phyloP scores from a whole-genome alignment of 495 filamentous ascomycete genomes.

The Penicillium tannophilum region DNA sequence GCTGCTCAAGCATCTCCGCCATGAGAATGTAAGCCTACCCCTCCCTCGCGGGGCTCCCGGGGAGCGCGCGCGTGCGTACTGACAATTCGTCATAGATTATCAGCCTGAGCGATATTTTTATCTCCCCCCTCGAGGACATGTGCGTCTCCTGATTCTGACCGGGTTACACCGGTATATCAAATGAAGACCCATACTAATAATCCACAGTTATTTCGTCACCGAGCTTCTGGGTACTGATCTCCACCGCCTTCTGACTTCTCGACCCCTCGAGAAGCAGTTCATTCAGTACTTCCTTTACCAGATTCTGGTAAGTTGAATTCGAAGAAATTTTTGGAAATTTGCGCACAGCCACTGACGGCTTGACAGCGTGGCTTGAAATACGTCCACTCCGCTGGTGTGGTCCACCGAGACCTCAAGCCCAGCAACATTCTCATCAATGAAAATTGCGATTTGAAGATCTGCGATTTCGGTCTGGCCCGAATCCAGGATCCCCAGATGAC shows the following conservation, averaged over 20 bases:
- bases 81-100: constrained; percentile 70
- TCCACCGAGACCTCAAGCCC: constrained; percentile 96
- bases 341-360: constrained; percentile 57
- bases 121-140: constrained; percentile 98
- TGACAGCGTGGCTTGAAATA: constrained; percentile 93
- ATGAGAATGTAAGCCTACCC: constrained; percentile 78
- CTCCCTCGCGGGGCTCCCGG: not conserved
- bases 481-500: constrained; percentile 99
- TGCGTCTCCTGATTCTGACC: constrained; percentile 46
- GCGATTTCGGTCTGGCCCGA: constrained; percentile 95
- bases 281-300: constrained; percentile 99
- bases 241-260: constrained; percentile 90
- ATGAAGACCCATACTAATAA: constrained; percentile 19
- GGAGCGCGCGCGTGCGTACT: constrained; percentile 1
- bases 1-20: constrained; percentile 91
- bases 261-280: constrained; percentile 97
- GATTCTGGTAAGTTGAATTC: constrained; percentile 72
- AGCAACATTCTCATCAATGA: constrained; percentile 99
- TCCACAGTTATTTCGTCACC: constrained; percentile 88
- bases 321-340: constrained; percentile 69
- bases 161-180: not conserved
- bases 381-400: constrained; percentile 96
- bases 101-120: constrained; percentile 98
- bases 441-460: constrained; percentile 99
- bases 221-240: constrained; percentile 96